Conservation (phyloP, 768 basidiomycete species). For the Sistotremastrum suecicum region DNA sequence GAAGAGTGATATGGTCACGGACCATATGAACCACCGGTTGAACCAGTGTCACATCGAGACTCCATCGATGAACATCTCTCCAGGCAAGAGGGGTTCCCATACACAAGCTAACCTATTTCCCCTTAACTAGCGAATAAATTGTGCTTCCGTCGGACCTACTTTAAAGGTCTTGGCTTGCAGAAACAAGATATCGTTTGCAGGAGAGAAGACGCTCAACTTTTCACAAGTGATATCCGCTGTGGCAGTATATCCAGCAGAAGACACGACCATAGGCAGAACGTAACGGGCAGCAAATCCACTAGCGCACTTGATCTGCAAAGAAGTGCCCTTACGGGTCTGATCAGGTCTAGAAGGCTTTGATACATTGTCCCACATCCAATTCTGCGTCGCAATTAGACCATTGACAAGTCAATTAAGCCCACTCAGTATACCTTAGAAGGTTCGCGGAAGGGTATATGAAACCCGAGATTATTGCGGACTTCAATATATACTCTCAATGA, state of each 20-base stretch:
- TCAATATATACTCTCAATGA: constrained; percentile 70
- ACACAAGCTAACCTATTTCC: neutral
- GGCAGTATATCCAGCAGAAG: constrained; percentile 62
- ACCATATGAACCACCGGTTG: constrained; percentile 66
- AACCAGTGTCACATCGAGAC: constrained; percentile 53
- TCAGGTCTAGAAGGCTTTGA: constrained; percentile 26
- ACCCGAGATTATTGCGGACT: constrained; percentile 57
- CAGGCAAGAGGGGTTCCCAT: constrained; percentile 74
- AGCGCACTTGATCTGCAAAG: constrained; percentile 60
- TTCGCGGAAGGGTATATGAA: constrained; percentile 87
- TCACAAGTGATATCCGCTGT: constrained; percentile 74
- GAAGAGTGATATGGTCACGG: constrained; percentile 89
- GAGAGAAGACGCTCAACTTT: constrained; percentile 61
- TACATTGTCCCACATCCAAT: constrained; percentile 84
- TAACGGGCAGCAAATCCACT: constrained; percentile 80
- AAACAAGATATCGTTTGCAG: constrained; percentile 77
- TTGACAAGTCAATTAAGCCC: neutral
- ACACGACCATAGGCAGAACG: constrained; percentile 67
- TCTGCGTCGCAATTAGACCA: constrained; percentile 24
- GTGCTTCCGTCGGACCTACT: constrained; percentile 25
- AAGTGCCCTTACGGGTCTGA: constrained; percentile 49
- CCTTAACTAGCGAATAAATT: too few species aligned
- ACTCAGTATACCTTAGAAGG: constrained; percentile 52
- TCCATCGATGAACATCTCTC: constrained; percentile 73
- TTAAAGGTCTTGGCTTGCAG: constrained; percentile 66